Conservation (phyloP, 345 rosid genomes). For the Populus nigra region DNA sequence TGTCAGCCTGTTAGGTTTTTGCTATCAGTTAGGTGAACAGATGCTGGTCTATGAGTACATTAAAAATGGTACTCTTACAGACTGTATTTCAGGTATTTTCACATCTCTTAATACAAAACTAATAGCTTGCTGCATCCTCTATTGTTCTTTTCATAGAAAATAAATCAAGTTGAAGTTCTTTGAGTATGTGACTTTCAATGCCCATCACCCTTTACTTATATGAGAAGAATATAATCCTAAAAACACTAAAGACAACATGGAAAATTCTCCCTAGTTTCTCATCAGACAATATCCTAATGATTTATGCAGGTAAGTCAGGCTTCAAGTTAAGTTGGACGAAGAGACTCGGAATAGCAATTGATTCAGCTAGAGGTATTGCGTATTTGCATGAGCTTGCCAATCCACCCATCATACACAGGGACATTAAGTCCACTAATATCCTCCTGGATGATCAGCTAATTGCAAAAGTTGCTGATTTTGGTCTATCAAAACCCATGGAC, state of each 20-base stretch:
- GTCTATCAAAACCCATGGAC: constrained; percentile 26
- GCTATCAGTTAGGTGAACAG: constrained; percentile 67
- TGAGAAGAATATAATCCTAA: no score
- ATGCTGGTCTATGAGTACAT: constrained; percentile 74
- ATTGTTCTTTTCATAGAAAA: no score
- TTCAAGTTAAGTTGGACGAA: constrained; percentile 27
- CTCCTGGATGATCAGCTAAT: constrained; percentile 25
- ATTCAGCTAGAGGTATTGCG: constrained; percentile 33
- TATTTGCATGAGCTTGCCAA: constrained; percentile 35
- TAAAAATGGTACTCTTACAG: constrained; percentile 61
- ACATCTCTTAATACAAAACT: neutral
- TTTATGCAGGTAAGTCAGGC: constrained; percentile 22
- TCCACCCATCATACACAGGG: constrained; percentile 40
- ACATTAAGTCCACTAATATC: constrained; percentile 30
- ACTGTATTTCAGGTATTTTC: constrained; percentile 61
- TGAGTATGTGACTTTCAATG: no score
- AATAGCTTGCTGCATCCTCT: neutral
- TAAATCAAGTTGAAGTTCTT: no score
- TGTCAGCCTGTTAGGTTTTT: constrained; percentile 67
- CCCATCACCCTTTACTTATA: no score
- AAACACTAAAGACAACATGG: no score
- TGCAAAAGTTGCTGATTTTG: constrained; percentile 37
- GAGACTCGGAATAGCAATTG: constrained; percentile 25
- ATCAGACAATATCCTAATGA: neutral
- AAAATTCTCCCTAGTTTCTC: no score